Base-by-base conservation (phyloP, 192 early-diverging fungal species). In the Linnemannia exigua region DNA sequence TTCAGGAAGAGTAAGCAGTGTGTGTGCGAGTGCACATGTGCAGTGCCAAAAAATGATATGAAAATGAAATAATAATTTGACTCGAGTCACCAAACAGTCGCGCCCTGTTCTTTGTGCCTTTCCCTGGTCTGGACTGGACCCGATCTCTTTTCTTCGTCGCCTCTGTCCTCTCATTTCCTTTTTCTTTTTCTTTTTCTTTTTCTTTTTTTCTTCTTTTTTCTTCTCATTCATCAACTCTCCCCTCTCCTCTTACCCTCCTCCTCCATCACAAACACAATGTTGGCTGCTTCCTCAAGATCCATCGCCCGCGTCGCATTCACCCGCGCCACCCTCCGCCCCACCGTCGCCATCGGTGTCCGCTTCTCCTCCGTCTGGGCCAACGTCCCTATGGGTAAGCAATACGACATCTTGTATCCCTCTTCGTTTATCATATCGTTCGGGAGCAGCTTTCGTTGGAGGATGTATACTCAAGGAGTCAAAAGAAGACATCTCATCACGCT, bases 331-430 rank as follows among this genome's bases (percentile, higher is more conserved):
- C 58, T 84, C 68, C 77, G 78, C 73, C 74, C 76, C 81, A 76
- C 84, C 67, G 76, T 77, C 46, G 83, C 80, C 79, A 69, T 88
- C 66, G 76, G 86, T 52, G 66, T 82, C 46, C 87, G 79, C 41
- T 80, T 86, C 75, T 72, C 69, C 44, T 93, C 92, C 9, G 91
- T 91, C 73, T 93, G 92, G 92, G 70, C 89, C 63, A 80, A 87
- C 52, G 92, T 93, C 67, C 89, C 90, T 76, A 90, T 92, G 87
- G 92, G 94, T 77, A 92, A 50, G 75, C 28, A 51, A 15, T 11
- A 19, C n/a, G n/a, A n/a, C n/a, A n/a, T n/a, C n/a, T n/a, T n/a
- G n/a, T n/a, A n/a, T n/a, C n/a, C 36, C 3, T 51, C 0, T 17
- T 44, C 72, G 2, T 14, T 36, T 72, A 37, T 52, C 38, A 47